Evolutionary conservation across 1,284 basidiomycete species (phyloP).

Genomic region (Coniferiporia sulphurascens): DNA sequence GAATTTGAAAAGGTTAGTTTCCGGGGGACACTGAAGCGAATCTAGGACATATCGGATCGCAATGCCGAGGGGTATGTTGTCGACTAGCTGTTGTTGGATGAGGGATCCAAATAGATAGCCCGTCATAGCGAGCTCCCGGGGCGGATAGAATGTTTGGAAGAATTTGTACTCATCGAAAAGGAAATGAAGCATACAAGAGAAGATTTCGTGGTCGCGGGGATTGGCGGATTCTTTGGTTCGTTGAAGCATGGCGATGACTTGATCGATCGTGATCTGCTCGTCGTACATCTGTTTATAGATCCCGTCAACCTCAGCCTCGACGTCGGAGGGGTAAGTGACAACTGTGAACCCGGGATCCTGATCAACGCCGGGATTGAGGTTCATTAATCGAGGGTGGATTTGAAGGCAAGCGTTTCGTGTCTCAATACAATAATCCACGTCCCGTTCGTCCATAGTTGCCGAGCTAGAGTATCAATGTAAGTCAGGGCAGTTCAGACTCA

Average conservation of each 20-base stretch:
- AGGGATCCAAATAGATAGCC: constrained; percentile 95
- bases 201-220: constrained; percentile 88
- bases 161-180: constrained; percentile 99
- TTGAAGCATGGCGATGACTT: constrained; percentile 86
- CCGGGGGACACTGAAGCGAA: constrained; percentile 84
- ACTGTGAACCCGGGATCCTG: constrained; percentile 91
- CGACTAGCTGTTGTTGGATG: constrained; percentile 91
- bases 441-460: constrained; percentile 62
- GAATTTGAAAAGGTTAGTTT: constrained; percentile 94
- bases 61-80: constrained; percentile 93
- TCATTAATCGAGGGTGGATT: constrained; percentile 95
- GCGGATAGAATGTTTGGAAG: constrained; percentile 94
- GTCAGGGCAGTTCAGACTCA: neutral
- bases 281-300: constrained; percentile 99
- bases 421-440: constrained; percentile 87
- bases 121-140: constrained; percentile 93
- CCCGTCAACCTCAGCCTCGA: constrained; percentile 89
- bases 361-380: constrained; percentile 84
- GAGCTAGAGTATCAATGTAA: constrained; percentile 38
- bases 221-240: constrained; percentile 82
- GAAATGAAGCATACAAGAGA: constrained; percentile 98
- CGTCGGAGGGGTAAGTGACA: constrained; percentile 82
- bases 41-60: constrained; percentile 97
- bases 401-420: constrained; percentile 93
- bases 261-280: constrained; percentile 89